Conservation (phyloP, 306 rosid genomes). For the Pterocarpus macrocarpus region DNA sequence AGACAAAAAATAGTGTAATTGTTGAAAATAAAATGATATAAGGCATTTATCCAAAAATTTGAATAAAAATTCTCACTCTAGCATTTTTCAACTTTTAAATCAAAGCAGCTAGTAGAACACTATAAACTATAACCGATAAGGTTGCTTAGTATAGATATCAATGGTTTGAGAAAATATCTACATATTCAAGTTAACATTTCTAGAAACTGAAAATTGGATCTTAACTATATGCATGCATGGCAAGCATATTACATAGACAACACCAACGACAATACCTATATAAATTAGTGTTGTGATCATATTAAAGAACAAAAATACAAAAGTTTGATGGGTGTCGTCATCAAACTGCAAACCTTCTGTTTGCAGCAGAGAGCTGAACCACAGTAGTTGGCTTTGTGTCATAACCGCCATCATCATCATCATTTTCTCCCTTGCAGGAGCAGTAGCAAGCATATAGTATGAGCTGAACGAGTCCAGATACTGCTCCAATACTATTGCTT, state of each 20-base stretch:
- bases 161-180: no score
- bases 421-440: neutral
- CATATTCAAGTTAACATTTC: no score
- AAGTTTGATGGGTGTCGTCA: neutral
- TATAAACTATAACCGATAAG: no score
- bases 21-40: no score
- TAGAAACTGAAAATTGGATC: no score
- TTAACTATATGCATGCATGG: no score
- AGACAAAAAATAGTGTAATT: no score
- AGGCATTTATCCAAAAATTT: no score
- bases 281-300: neutral
- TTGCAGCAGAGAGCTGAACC: slow-evolving; percentile 40
- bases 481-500: slow-evolving; percentile 68
- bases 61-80: no score
- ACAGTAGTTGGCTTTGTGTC: slow-evolving; percentile 20
- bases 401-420: neutral
- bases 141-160: no score
- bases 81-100: no score
- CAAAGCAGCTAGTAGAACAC: no score
- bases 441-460: slow-evolving; percentile 52
- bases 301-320: neutral
- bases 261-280: neutral
- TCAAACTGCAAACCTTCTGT: slow-evolving; percentile 7
- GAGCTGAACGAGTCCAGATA: slow-evolving; percentile 63
- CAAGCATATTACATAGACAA: neutral